Evolutionary conservation across 2,329 filamentous ascomycete genomes (phyloP).

Genomic region (Calonectria pteridis): DNA sequence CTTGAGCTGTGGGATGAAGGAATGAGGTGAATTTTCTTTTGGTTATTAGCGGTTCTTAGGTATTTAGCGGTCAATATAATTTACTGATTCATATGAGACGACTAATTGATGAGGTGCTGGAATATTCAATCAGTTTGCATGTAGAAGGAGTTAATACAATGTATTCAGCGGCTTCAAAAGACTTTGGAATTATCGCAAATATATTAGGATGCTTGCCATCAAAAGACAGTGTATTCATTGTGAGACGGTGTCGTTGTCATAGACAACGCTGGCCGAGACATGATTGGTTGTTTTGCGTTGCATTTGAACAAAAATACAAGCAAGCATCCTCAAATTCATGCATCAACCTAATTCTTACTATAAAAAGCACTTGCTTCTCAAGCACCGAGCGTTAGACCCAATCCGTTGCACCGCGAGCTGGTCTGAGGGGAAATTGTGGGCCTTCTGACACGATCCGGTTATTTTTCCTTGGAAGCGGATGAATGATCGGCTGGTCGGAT

Average conservation of each 20-base stretch:
- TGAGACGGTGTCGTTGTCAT: neutral
- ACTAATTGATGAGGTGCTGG: neutral
- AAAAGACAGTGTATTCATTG: neutral
- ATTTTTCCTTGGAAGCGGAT: slow-evolving; percentile 2
- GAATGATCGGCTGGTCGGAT: slow-evolving; percentile 6
- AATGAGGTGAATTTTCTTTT: neutral
- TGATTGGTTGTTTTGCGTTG: neutral
- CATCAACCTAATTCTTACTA: neutral
- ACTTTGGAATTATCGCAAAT: neutral
- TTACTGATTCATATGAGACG: neutral
- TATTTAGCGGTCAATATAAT: neutral
- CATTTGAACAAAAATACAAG: neutral
- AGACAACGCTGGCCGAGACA: neutral
- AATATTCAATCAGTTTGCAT: neutral
- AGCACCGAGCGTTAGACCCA: neutral
- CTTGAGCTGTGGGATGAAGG: neutral
- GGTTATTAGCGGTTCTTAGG: neutral
- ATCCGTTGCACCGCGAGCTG: neutral
- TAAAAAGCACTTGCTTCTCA: neutral
- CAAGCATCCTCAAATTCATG: neutral
- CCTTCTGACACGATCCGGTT: slow-evolving; percentile 3
- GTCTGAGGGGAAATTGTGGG: slow-evolving; percentile 8
- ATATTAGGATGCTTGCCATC: neutral
- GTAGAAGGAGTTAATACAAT: neutral
- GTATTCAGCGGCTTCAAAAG: neutral